phyloP scores from a whole-genome alignment of 2,329 filamentous ascomycete species.

The Orbilia quercus region DNA sequence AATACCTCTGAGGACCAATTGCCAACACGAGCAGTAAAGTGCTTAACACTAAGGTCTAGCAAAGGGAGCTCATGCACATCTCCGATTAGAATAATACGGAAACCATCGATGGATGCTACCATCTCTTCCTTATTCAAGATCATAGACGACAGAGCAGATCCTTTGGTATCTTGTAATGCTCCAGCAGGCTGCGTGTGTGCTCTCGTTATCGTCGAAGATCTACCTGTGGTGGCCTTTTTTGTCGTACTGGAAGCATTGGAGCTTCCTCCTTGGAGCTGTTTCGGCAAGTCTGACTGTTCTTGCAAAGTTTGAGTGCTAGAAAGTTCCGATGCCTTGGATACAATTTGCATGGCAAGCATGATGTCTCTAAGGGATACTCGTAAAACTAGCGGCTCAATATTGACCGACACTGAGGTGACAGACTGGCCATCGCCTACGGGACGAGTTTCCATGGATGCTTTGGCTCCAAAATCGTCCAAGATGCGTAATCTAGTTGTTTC shows the following conservation, averaged over 20 bases:
- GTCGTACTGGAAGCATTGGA: constrained; percentile 56
- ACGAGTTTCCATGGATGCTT: constrained; percentile 83
- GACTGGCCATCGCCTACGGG: constrained; percentile 71
- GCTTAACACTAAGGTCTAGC: constrained; percentile 90
- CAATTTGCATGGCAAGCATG: constrained; percentile 88
- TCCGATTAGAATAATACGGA: constrained; percentile 92
- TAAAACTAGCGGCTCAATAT: constrained; percentile 90
- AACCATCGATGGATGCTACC: constrained; percentile 84
- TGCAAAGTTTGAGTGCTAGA: constrained; percentile 65
- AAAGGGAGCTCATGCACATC: constrained; percentile 96
- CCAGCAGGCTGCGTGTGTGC: constrained; percentile 63
- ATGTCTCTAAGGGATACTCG: constrained; percentile 94
- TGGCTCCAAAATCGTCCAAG: constrained; percentile 93
- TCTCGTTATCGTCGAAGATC: constrained; percentile 63
- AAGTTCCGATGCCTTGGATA: constrained; percentile 88
- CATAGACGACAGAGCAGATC: constrained; percentile 17
- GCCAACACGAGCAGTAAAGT: constrained; percentile 82
- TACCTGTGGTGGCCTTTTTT: constrained; percentile 41
- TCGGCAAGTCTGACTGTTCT: constrained; percentile 68
- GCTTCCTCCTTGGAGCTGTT: constrained; percentile 63
- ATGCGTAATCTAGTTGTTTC: constrained; percentile 90
- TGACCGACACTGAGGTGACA: constrained; percentile 81
- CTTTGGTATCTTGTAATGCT: constrained; percentile 61
- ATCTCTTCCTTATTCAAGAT: constrained; percentile 74
- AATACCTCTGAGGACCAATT: constrained; percentile 77